Conservation (phyloP, 306 rosid genomes). For the Lathyrus oleraceus region DNA sequence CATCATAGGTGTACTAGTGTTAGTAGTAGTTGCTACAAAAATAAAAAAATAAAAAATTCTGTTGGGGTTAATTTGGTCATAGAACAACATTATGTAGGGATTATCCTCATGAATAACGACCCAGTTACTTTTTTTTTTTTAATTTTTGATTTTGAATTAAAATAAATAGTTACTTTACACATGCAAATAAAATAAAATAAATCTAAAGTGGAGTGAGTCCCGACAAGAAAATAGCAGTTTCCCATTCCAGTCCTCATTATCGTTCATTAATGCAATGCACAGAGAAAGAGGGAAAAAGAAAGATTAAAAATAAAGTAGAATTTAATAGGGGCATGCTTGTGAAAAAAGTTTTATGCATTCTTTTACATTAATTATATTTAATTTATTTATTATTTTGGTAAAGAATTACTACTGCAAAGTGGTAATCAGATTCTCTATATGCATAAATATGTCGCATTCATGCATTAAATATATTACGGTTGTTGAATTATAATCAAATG, state of each 20-base stretch:
- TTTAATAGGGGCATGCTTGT: background rate
- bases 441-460: too few relatives aligned
- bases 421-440: too few relatives aligned
- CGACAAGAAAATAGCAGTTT: slow-evolving; percentile 52
- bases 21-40: background rate
- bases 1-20: background rate
- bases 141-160: too few relatives aligned
- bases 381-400: background rate
- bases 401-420: too few relatives aligned
- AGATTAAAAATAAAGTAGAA: background rate
- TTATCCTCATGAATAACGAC: slow-evolving; percentile 7
- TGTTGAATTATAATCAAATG: too few relatives aligned
- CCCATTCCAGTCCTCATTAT: slow-evolving; percentile 45
- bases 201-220: slow-evolving; percentile 44
- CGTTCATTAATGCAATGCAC: slow-evolving; percentile 55
- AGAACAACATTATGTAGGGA: slow-evolving; percentile 1
- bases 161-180: background rate
- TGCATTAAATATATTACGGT: too few relatives aligned
- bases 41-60: background rate
- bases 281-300: slow-evolving; percentile 28
- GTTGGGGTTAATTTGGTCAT: slow-evolving; percentile 27
- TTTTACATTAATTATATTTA: background rate
- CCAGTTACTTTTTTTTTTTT: too few relatives aligned
- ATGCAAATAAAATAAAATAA: background rate
- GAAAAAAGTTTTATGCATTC: background rate